A percentile compares a stretch with the other conserved stretches of the same genome.
Evolutionary conservation across 805 yeast genomes (phyloP).

Genomic region (Wickerhamomyces alni): DNA sequence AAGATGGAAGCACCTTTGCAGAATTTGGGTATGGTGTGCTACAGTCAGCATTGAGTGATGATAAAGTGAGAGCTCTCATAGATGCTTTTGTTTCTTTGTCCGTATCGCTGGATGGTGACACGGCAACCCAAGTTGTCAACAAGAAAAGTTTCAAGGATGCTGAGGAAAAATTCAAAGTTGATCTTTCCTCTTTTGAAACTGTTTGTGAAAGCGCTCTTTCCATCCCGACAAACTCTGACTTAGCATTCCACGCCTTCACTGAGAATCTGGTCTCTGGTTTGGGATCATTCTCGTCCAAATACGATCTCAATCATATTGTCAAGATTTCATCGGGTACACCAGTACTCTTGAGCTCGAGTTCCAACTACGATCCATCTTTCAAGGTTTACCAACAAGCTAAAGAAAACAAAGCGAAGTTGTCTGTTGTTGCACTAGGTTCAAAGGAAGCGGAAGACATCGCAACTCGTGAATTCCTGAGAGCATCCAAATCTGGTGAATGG

Average conservation of each 20-base stretch:
- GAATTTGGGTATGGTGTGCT: slow-evolving; percentile 9
- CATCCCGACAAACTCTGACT: slow-evolving; percentile 1
- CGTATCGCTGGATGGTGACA: slow-evolving; percentile 1
- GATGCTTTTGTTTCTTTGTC: slow-evolving; percentile 4
- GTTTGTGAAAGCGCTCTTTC: slow-evolving; percentile 3
- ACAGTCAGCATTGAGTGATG: neutral
- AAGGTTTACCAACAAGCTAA: slow-evolving; percentile 42
- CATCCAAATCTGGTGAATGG: slow-evolving; percentile 56
- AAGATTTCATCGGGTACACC: slow-evolving; percentile 24
- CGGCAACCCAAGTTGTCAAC: neutral
- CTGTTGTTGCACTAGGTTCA: slow-evolving; percentile 67
- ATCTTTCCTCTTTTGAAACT: slow-evolving; percentile 1
- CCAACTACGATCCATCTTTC: slow-evolving; percentile 62
- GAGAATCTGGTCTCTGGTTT: slow-evolving; percentile 23
- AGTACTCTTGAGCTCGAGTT: slow-evolving; percentile 50
- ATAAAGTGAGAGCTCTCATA: neutral
- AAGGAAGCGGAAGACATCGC: slow-evolving; percentile 57
- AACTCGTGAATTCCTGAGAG: slow-evolving; percentile 41
- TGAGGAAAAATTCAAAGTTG: slow-evolving; percentile 1
- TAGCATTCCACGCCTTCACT: slow-evolving; percentile 16
- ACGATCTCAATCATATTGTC: slow-evolving; percentile 27
- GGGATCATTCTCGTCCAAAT: slow-evolving; percentile 28
- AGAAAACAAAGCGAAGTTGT: slow-evolving; percentile 22
- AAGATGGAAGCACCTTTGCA: slow-evolving; percentile 12
- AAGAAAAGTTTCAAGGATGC: neutral